Conservation (phyloP, 2,329 filamentous ascomycete species). For the Bipolaris oryzae region DNA sequence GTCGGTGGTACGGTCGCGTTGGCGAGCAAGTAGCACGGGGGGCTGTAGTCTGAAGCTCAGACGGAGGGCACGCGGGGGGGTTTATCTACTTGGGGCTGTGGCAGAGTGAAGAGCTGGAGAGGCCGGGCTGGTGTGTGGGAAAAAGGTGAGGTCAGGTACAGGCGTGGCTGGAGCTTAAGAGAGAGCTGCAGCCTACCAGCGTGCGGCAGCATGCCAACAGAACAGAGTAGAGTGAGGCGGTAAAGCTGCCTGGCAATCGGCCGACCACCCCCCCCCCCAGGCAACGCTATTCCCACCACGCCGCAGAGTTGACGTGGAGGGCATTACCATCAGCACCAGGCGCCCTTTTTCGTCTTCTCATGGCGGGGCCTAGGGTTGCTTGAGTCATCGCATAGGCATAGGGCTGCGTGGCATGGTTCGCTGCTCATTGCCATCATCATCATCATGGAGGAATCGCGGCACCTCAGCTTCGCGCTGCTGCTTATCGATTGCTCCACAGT, state of each 20-base stretch:
- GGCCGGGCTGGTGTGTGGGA: neutral
- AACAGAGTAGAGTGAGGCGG: slow-evolving; percentile 31
- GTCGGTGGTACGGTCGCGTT: slow-evolving; percentile 6
- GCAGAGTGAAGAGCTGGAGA: neutral
- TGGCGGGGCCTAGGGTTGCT: neutral
- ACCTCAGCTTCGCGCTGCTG: slow-evolving; percentile 8
- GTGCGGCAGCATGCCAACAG: slow-evolving; percentile 20
- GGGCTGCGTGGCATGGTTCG: slow-evolving; percentile 14
- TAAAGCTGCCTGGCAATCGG: slow-evolving; percentile 26
- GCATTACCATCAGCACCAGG: slow-evolving; percentile 14
- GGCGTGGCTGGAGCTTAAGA: slow-evolving; percentile 32
- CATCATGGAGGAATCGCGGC: slow-evolving; percentile 1
- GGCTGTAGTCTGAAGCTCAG: neutral
- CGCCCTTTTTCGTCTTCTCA: slow-evolving; percentile 19
- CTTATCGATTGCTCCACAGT: slow-evolving; percentile 29
- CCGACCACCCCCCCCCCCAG: slow-evolving; percentile 17
- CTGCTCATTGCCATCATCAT: slow-evolving; percentile 2
- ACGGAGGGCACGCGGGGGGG: neutral
- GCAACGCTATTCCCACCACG: slow-evolving; percentile 19
- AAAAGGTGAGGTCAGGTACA: slow-evolving; percentile 14
- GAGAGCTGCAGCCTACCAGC: slow-evolving; percentile 30
- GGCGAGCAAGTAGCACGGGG: neutral
- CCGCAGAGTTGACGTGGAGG: slow-evolving; percentile 8
- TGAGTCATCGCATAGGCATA: slow-evolving; percentile 20
- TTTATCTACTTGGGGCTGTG: neutral